Evolutionary conservation across 2,329 filamentous ascomycete genomes (phyloP), one percentile per base, ranked within the genome.

Genomic region (Colletotrichum cuscutae): DNA sequence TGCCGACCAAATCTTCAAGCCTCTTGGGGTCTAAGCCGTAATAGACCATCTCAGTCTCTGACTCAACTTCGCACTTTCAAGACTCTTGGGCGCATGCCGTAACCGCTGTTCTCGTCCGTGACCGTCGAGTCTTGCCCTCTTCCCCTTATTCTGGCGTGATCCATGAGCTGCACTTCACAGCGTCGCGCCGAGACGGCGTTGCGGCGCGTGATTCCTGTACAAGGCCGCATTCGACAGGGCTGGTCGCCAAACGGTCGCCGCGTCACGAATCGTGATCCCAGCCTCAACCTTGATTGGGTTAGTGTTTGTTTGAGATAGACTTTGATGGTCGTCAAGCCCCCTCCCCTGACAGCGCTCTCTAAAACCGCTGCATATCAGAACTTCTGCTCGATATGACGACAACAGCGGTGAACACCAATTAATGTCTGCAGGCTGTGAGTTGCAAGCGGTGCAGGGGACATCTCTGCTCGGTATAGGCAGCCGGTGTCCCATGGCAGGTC

Each of bases 221-320:
- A 35, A 35, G 32, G 32, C 32, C 32, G 32, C 35, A 60, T 49
- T 22, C 32, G 46, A 56, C 56, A 61, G 57, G 52, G 37, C 61
- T 61, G 57, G 53, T 66, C 63, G 56, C 56, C 56, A 49, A 42
- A 24, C 15, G 26, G 30, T 37, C 63, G 26, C 56, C 22, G 58
- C 64, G 30, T 53, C 65, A 53, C 59, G 53, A 64, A 58, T 72
- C 65, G 32, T 26, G 26, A 62, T 37, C 64, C 56, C 22, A 30
- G 13, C 63, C 11, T 37, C 46, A 12, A 24, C 28, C 65, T 37
- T 32, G 60, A 53, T 30, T 22, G 32, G 58, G 49, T 62, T 71
- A 67, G 56, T 65, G 24, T 42, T 30, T 68, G 64, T 68, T 63
- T 71, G 59, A 59, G 28, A 62, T 62, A 68, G 49, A 68, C 63